These are phyloP conservation scores for Sporothrix schenckii DNA, from an alignment of 2,329 filamentous ascomycete species.

Conservation along the genomic window DNA sequence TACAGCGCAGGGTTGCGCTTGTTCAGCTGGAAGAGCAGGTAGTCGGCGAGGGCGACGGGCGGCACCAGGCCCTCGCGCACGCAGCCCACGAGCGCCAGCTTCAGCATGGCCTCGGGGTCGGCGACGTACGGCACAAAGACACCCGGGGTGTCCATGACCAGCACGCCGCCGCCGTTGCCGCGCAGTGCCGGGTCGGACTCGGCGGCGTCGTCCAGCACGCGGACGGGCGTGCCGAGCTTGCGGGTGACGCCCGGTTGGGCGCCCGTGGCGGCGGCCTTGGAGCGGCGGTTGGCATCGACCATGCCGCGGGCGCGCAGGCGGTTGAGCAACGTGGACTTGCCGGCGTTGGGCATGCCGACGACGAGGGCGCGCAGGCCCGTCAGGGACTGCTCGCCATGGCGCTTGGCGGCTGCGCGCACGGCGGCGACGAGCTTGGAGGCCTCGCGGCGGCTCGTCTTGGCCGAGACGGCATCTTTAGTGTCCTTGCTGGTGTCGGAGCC, in stretches of 20 bases:
- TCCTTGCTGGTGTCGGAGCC: slow-evolving; percentile 49
- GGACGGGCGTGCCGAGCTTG: slow-evolving; percentile 80
- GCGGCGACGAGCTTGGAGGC: slow-evolving; percentile 48
- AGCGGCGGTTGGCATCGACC: slow-evolving; percentile 44
- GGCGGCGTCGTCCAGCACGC: slow-evolving; percentile 58
- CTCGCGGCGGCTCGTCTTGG: slow-evolving; percentile 39
- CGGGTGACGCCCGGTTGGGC: slow-evolving; percentile 87
- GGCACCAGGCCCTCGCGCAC: slow-evolving; percentile 88
- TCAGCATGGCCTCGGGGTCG: slow-evolving; percentile 86
- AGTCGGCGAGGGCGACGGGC: slow-evolving; percentile 79
- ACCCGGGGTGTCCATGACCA: slow-evolving; percentile 88
- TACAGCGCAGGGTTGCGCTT: slow-evolving; percentile 65
- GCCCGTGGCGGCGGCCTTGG: slow-evolving; percentile 79
- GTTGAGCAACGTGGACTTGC: slow-evolving; percentile 94
- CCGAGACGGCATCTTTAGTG: slow-evolving; percentile 47
- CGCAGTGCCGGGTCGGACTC: slow-evolving; percentile 31
- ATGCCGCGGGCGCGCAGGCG: slow-evolving; percentile 72
- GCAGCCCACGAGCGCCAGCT: slow-evolving; percentile 85
- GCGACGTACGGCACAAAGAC: slow-evolving; percentile 93
- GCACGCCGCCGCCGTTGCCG: slow-evolving; percentile 64
- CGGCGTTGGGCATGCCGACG: slow-evolving; percentile 97
- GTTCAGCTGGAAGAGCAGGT: slow-evolving; percentile 85
- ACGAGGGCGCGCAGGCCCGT: slow-evolving; percentile 83
- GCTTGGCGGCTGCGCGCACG: slow-evolving; percentile 54
- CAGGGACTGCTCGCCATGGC: slow-evolving; percentile 58